These are phyloP conservation scores for Hyaloscypha bicolor DNA, from an alignment of 495 filamentous ascomycete genomes.

Conservation along the genomic window DNA sequence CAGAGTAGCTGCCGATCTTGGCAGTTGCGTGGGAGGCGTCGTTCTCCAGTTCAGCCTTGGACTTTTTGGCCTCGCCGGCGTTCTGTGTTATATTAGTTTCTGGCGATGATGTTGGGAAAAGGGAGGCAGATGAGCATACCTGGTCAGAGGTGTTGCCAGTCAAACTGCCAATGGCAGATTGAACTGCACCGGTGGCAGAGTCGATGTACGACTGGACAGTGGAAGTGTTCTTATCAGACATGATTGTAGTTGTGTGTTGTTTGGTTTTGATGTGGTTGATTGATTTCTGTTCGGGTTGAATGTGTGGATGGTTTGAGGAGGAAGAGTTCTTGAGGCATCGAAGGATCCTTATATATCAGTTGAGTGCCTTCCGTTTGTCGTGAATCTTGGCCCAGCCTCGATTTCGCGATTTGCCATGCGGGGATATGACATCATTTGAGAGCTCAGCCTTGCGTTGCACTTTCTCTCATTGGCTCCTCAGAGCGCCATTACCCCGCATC, in stretches of 20 bases:
- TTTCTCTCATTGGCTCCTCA: not conserved
- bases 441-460: not conserved
- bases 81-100: slow-evolving; percentile 27
- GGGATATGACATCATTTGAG: not conserved
- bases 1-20: slow-evolving; percentile 69
- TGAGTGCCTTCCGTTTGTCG: not conserved
- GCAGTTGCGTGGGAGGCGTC: slow-evolving; percentile 70
- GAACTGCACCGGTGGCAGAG: slow-evolving; percentile 70
- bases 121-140: slow-evolving; percentile 41
- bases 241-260: slow-evolving; percentile 35
- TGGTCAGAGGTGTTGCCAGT: slow-evolving; percentile 74
- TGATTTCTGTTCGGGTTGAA: not conserved
- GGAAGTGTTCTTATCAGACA: slow-evolving; percentile 74
- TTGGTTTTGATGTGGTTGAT: slow-evolving; percentile 6
- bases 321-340: slow-evolving; percentile 2
- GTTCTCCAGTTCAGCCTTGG: slow-evolving; percentile 63
- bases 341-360: not conserved
- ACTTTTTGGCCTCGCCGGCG: slow-evolving; percentile 59
- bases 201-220: slow-evolving; percentile 83
- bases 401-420: not conserved
- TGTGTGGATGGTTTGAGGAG: not conserved
- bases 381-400: not conserved
- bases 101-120: not conserved
- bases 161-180: slow-evolving; percentile 69
- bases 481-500: not conserved